Evolutionary conservation across 2,329 filamentous ascomycete species (phyloP), one percentile per base, ranked within the genome.

Genomic region (Trichoderma simmonsii): DNA sequence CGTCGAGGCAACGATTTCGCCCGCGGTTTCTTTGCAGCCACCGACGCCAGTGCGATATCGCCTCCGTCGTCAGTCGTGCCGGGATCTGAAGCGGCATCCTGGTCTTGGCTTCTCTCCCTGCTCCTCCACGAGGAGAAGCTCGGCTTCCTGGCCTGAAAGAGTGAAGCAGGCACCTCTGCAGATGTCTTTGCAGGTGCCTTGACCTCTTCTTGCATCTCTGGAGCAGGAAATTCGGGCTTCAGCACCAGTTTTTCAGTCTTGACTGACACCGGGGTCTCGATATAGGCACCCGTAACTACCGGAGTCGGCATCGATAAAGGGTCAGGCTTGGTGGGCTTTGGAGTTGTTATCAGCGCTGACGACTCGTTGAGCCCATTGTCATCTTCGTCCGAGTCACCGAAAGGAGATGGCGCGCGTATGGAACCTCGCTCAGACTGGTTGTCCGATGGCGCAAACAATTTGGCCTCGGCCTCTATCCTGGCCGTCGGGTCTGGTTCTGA

Each of bases 371-470:
- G 64, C 79, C 82, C 81, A 4, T 79, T 77, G 1, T 72, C 70
- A 4, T 79, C 79, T 2, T 71, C 67, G 6, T 80, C 78, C 21
- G 80, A 78, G 4, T 81, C 81, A 4, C 82, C 81, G 7, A 74
- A 71, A 32, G 81, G 80, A 0, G 88, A 89, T 2, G 84, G 82
- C 4, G 85, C 87, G 48, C 85, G 83, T 21, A 85, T 79, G 4
- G 87, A 89, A 1, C 87, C 87, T 57, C 81, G 83, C 75, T 89
- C 88, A 1, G 88, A 90, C 56, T 87, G 83, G 73, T 86, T 87
- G 36, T 89, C 87, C 18, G 79, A 75, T 0, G 84, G 85, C 15
- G 86, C 88, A 77, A 90, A 90, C 9, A 90, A 82, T 63, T 84
- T 85, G 80, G 85, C 84, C 78, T 90, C 88, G 11, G 82, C 85